Evolutionary conservation across 2,329 filamentous ascomycete species (phyloP), one percentile per base, ranked within the genome.

Genomic region (Penicillium rolfsii): DNA sequence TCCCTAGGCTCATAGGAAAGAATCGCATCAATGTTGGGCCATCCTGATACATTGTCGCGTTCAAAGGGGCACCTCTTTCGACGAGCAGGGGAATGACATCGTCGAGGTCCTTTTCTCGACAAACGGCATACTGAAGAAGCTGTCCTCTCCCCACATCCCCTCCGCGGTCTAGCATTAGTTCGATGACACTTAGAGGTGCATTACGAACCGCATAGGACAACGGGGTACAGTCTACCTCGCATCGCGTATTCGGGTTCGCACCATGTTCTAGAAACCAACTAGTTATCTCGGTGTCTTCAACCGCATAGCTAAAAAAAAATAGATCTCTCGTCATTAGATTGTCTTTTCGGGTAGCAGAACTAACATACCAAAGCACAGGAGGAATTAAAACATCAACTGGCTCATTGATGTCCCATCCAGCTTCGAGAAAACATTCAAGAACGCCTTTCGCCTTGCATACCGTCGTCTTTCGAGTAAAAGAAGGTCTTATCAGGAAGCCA

Each of bases 101-200:
- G 5, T 64, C 55, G 28, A 43, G 58, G 40, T 64, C 60, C 1
- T 56, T 40, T 1, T 57, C 22, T 19, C 62, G 65, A 38, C 50
- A 52, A 16, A 67, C 35, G n/a, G 65, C 64, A 54, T 69, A 58
- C 53, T 70, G 64, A 38, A 69, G 67, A 28, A 68, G 65, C 45
- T 70, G 60, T 24, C 67, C 67, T 55, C 66, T 67, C 26, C 50
- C 59, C 40, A 57, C 49, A 54, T 67, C 60, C 16, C 63, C 64
- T 48, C 65, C 64, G 59, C 43, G 58, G 24, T 52, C 35, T n/a
- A 70, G 57, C 16, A 71, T 36, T 3, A 70, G 60, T 24, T 66
- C 9, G 50, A 73, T 64, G 1, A 60, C 38, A 12, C 52, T 52
- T 12, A 70, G 11, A 1, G 59, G 30, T 16, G 64, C 65, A 22